A percentile compares a stretch with the other conserved stretches of the same genome.
Conservation (phyloP, 208 protist genomes). For the Porcisia deanei region DNA sequence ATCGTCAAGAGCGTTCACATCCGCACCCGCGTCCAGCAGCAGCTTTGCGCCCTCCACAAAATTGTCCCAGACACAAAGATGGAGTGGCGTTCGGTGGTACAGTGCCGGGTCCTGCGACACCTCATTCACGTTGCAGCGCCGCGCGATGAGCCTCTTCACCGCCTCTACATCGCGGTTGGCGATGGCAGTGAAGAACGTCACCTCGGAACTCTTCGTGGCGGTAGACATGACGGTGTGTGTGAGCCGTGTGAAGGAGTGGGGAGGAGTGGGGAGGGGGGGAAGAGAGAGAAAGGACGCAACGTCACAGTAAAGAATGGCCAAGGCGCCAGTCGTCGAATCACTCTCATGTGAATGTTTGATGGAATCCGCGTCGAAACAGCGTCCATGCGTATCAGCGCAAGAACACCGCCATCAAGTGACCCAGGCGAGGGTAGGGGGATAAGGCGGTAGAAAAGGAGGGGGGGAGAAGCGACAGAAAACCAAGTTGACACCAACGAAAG, state of each 20-base stretch:
- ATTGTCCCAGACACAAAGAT: conserved; percentile 57
- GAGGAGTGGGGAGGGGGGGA: neutral
- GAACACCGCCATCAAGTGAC: neutral
- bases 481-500: conserved; percentile 18
- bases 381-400: neutral
- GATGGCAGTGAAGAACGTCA: conserved; percentile 43
- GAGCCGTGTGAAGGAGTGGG: neutral
- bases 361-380: neutral
- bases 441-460: conserved; percentile 16
- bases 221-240: neutral
- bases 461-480: conserved; percentile 16
- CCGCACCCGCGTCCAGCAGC: conserved; percentile 47
- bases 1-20: conserved; percentile 56
- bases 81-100: conserved; percentile 51
- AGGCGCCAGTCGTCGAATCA: neutral
- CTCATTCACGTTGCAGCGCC: conserved; percentile 40
- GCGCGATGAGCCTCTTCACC: conserved; percentile 35
- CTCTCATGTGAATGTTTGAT: neutral
- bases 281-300: neutral
- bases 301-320: neutral
- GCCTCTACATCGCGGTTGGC: conserved; percentile 23
- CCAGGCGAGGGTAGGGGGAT: neutral
- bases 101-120: conserved; percentile 20
- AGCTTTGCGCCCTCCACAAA: conserved; percentile 42
- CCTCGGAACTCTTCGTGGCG: conserved; percentile 6